Conservation (phyloP, 164 flowering plant species). For the Piper longum region DNA sequence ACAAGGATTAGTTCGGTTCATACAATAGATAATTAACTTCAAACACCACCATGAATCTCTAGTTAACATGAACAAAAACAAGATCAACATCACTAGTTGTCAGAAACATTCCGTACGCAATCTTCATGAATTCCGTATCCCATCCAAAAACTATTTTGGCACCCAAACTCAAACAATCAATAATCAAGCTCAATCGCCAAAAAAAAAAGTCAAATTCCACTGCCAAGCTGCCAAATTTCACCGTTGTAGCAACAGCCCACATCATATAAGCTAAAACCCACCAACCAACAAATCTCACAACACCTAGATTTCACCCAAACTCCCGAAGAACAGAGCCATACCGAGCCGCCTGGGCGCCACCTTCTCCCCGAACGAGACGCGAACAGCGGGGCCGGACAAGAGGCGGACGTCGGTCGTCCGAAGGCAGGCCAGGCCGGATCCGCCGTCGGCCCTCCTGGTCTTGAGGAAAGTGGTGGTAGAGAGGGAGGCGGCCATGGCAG, state of each 20-base stretch:
- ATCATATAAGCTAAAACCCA: background rate
- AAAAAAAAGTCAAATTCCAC: background rate
- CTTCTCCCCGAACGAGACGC: constrained; percentile 20
- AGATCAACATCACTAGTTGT: too few relatives aligned
- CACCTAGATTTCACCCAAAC: background rate
- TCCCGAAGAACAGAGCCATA: constrained; percentile 2
- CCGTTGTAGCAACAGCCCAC: background rate
- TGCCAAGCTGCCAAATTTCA: background rate
- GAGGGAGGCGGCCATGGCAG: constrained; percentile 47
- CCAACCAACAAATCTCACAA: background rate
- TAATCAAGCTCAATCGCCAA: background rate
- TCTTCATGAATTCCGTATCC: too few relatives aligned
- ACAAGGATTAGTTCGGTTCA: too few relatives aligned
- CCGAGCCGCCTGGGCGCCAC: constrained; percentile 29
- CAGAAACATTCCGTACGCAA: too few relatives aligned
- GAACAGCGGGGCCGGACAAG: constrained; percentile 23
- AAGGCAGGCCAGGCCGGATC: constrained; percentile 16
- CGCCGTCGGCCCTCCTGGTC: constrained; percentile 17
- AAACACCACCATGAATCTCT: too few relatives aligned
- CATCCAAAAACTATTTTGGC: too few relatives aligned
- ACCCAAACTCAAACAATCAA: background rate
- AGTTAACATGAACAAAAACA: too few relatives aligned
- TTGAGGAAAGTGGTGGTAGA: constrained; percentile 29
- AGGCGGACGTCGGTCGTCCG: constrained; percentile 20
- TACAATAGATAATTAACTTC: too few relatives aligned